phyloP scores from a whole-genome alignment of 2,329 filamentous ascomycete species.

The Calonectria pseudoturangicola region DNA sequence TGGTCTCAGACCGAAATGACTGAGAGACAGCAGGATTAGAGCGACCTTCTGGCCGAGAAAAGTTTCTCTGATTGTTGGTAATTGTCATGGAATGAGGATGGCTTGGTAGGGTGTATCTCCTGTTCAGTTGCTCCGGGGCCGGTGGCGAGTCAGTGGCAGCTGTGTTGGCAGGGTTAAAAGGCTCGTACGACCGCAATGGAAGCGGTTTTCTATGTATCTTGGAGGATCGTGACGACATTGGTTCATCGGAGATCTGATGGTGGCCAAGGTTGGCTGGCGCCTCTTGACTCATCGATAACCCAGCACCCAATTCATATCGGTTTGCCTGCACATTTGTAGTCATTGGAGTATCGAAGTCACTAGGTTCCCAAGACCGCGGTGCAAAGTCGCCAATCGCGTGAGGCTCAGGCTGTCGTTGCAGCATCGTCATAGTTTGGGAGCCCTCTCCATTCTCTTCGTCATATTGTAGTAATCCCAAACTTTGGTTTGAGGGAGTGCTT shows the following conservation, averaged over 20 bases:
- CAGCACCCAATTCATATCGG: background rate
- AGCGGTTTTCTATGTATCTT: background rate
- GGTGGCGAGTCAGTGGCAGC: background rate
- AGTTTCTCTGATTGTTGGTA: background rate
- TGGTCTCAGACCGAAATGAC: background rate
- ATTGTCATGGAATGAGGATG: background rate
- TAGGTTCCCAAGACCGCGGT: too few relatives aligned
- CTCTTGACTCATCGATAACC: too few relatives aligned
- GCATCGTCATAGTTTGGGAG: too few relatives aligned
- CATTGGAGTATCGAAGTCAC: too few relatives aligned
- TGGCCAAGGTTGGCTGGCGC: background rate
- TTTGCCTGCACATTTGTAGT: background rate
- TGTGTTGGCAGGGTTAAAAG: background rate
- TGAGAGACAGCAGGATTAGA: background rate
- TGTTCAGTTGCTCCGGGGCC: background rate
- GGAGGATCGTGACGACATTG: background rate
- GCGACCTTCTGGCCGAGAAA: background rate
- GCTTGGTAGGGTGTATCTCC: background rate
- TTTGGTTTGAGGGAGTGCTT: too few relatives aligned
- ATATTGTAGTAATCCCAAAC: too few relatives aligned
- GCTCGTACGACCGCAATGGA: background rate
- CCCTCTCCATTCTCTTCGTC: too few relatives aligned
- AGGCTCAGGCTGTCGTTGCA: too few relatives aligned
- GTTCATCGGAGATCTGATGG: too few relatives aligned
- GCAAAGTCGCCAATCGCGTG: too few relatives aligned